These are phyloP conservation scores for Escovopsis sp. DNA, from an alignment of 2,329 filamentous ascomycete species.

Conservation along the genomic window DNA sequence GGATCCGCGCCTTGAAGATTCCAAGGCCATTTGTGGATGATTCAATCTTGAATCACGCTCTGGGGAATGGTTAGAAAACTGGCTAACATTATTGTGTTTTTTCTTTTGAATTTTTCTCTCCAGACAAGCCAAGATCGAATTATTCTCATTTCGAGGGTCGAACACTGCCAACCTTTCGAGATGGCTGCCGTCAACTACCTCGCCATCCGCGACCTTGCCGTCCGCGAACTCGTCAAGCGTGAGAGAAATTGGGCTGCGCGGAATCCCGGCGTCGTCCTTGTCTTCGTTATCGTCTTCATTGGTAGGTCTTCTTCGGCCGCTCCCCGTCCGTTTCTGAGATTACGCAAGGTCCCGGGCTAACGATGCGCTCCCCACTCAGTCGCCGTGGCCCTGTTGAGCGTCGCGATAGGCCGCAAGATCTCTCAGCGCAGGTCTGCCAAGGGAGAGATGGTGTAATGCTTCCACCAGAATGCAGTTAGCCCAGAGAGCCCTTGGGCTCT, in stretches of 20 bases:
- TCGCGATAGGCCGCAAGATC: slow-evolving; percentile 19
- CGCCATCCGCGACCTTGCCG: slow-evolving; percentile 22
- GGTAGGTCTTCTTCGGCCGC: slow-evolving; percentile 15
- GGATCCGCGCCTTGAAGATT: too few species aligned
- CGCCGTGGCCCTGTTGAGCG: slow-evolving; percentile 15
- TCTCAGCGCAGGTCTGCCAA: slow-evolving; percentile 20
- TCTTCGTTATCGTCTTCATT: slow-evolving; percentile 28
- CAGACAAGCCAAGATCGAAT: background rate
- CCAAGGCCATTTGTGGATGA: too few species aligned
- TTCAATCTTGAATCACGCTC: too few species aligned
- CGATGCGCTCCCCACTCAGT: slow-evolving; percentile 11
- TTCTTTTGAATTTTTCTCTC: background rate
- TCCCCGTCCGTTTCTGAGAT: too few species aligned
- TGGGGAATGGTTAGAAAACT: background rate
- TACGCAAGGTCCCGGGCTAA: slow-evolving; percentile 4
- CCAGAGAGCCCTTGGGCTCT: too few species aligned
- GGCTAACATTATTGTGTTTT: slow-evolving; percentile 4
- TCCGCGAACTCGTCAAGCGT: slow-evolving; percentile 26
- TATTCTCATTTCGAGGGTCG: background rate
- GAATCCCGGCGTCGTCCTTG: slow-evolving; percentile 27
- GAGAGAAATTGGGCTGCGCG: slow-evolving; percentile 25
- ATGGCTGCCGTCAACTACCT: slow-evolving; percentile 26
- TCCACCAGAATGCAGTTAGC: too few species aligned
- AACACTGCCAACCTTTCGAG: slow-evolving; percentile 14
- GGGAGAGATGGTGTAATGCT: slow-evolving; percentile 7